Evolutionary conservation across 2,329 filamentous ascomycete genomes (phyloP), one percentile per base, ranked within the genome.

Genomic region (Ascochyta viciae-villosae): DNA sequence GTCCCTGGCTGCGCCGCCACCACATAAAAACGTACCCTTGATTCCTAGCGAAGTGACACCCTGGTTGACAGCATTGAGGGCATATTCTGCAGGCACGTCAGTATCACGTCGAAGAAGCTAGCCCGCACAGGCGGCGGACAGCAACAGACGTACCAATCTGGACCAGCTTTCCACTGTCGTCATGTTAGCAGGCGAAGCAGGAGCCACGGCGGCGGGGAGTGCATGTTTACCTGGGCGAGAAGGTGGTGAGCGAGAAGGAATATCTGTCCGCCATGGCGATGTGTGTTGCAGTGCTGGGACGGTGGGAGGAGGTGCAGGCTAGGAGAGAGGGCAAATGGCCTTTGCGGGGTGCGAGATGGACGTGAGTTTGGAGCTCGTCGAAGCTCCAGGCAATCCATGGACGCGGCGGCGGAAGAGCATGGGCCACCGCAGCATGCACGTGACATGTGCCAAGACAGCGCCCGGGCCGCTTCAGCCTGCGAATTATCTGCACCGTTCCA

Each of bases 181-280:
- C 44, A 60, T 67, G 76, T 87, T 78, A 85, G 82, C 77, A 73
- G 61, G 52, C 37, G 59, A 72, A 71, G 64, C 65, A 58, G 66
- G 66, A 62, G 62, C 60, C 42, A 63, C 37, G 34, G 49, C 49
- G 54, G 43, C 46, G 52, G 57, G 54, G 50, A 48, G 26, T 49
- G 54, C 37, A 59, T 69, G 62, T 87, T 80, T 88, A 96, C 95
- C 94, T 99, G 78, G 95, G 95, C 74, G 95, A 98, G 89, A 99
- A 99, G 65, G 95, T 99, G 64, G 95, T 99, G 77, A 99, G 86
- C 58, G 95, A 99, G 88, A 99, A 99, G 52, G 94, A 97, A 81
- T 99, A 99, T 83, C 95, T 87, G 81, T 99, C 95, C 75, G 95
- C 94, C 94, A 99, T 99, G 76, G 67, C 64, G 67, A 62, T 37